Conservation (phyloP, 495 filamentous ascomycete genomes). For the Trichoderma reesei region DNA sequence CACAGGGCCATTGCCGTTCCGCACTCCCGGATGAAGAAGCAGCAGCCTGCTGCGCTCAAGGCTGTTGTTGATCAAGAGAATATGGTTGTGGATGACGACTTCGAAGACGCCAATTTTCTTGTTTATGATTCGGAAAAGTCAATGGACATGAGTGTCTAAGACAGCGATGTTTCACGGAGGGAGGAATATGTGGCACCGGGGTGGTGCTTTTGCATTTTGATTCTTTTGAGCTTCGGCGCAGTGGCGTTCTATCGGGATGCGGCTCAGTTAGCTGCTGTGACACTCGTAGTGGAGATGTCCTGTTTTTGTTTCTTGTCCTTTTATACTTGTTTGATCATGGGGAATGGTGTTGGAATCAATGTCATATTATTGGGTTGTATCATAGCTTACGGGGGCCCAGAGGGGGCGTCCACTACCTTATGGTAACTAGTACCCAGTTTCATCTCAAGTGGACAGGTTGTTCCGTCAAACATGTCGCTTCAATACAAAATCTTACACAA, state of each 20-base stretch:
- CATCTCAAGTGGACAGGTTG: not conserved
- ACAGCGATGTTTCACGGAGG: not conserved
- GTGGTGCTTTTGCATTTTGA: not conserved
- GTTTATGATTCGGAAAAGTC: constrained; percentile 18
- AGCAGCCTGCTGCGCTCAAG: not conserved
- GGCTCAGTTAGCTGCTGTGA: not conserved
- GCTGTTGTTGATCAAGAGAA: constrained; percentile 27
- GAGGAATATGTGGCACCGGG: not conserved
- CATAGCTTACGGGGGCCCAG: not conserved
- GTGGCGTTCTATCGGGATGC: not conserved
- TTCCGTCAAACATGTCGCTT: not conserved
- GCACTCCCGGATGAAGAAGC: constrained; percentile 12
- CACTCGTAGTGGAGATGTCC: not conserved
- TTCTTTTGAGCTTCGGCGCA: not conserved
- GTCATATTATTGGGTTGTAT: not conserved
- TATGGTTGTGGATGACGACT: constrained; percentile 32
- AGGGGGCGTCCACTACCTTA: not conserved
- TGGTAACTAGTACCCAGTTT: not conserved
- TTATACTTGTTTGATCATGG: not conserved
- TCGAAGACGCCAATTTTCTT: constrained; percentile 45
- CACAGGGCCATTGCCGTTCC: constrained; percentile 33
- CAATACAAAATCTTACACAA: not conserved
- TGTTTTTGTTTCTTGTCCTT: not conserved
- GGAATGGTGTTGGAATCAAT: not conserved
- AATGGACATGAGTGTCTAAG: not conserved